Conservation (phyloP, 2,329 filamentous ascomycete genomes). For the Fusarium setosum region DNA sequence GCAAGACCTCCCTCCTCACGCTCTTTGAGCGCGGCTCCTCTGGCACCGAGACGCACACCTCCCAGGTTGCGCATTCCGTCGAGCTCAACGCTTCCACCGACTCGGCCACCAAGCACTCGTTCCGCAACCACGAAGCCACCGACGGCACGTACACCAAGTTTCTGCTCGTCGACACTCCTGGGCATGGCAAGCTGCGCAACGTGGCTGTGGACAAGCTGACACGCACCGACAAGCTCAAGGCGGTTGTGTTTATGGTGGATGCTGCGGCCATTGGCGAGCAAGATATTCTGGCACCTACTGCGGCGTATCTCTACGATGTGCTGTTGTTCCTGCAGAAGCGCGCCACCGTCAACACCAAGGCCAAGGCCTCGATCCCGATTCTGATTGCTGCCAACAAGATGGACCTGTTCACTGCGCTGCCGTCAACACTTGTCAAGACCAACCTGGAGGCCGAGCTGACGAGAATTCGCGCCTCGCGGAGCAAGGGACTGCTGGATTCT, state of each 20-base stretch:
- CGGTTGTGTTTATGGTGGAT: slow-evolving; percentile 90
- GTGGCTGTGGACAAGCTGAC: slow-evolving; percentile 67
- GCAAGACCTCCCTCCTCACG: slow-evolving; percentile 91
- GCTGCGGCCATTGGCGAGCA: slow-evolving; percentile 73
- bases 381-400: slow-evolving; percentile 94
- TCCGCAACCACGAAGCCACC: slow-evolving; percentile 66
- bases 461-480: slow-evolving; percentile 79
- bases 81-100: slow-evolving; percentile 66
- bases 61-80: slow-evolving; percentile 61
- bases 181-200: slow-evolving; percentile 91
- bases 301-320: slow-evolving; percentile 88
- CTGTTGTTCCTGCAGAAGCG: slow-evolving; percentile 86
- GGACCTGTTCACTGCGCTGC: slow-evolving; percentile 93
- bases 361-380: slow-evolving; percentile 69
- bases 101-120: slow-evolving; percentile 55
- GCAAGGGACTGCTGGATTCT: slow-evolving; percentile 85
- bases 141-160: slow-evolving; percentile 74
- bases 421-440: slow-evolving; percentile 78
- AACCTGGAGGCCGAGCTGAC: slow-evolving; percentile 85
- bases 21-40: slow-evolving; percentile 70
- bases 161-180: slow-evolving; percentile 87
- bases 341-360: slow-evolving; percentile 57
- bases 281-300: slow-evolving; percentile 76
- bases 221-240: slow-evolving; percentile 66
- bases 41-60: slow-evolving; percentile 64